Evolutionary conservation across 148 eudicot species (phyloP).

Genomic region (Euryodendron excelsum): DNA sequence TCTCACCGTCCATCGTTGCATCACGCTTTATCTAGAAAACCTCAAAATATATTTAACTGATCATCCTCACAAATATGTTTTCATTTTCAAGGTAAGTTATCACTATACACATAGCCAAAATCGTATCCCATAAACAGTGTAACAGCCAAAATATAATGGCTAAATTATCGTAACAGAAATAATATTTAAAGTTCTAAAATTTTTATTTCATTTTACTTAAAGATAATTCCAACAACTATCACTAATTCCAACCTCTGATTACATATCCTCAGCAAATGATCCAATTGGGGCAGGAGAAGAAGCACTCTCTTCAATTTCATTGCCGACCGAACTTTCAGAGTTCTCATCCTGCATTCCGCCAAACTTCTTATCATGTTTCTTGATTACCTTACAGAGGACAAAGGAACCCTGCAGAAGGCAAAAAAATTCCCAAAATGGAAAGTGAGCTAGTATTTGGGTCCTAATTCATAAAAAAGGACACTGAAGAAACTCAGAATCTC

Average conservation of each 20-base stretch:
- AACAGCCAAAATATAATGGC: too few species aligned
- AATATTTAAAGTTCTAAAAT: too few species aligned
- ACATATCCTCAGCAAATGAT: constrained; percentile 40
- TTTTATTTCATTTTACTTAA: too few species aligned
- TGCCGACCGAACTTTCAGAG: constrained; percentile 41
- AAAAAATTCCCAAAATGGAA: background rate
- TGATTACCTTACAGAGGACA: constrained; percentile 83
- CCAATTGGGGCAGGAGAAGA: constrained; percentile 41
- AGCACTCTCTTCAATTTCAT: constrained; percentile 42
- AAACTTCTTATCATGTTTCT: constrained; percentile 55
- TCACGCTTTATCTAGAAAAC: background rate
- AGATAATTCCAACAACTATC: constrained; percentile 32
- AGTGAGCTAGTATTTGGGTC: background rate
- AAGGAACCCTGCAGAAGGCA: constrained; percentile 51
- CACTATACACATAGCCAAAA: too few species aligned
- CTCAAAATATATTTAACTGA: too few species aligned
- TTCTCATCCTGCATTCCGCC: constrained; percentile 58
- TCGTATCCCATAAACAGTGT: too few species aligned
- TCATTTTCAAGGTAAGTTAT: too few species aligned
- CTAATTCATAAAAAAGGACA: background rate
- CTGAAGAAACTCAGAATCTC: background rate
- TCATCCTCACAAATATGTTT: too few species aligned
- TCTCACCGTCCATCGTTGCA: background rate
- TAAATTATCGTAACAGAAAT: too few species aligned
- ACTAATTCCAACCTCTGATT: constrained; percentile 32